These are phyloP conservation scores for Cryptosporidium muris DNA, from an alignment of 169 alveolate species.

Conservation along the genomic window DNA sequence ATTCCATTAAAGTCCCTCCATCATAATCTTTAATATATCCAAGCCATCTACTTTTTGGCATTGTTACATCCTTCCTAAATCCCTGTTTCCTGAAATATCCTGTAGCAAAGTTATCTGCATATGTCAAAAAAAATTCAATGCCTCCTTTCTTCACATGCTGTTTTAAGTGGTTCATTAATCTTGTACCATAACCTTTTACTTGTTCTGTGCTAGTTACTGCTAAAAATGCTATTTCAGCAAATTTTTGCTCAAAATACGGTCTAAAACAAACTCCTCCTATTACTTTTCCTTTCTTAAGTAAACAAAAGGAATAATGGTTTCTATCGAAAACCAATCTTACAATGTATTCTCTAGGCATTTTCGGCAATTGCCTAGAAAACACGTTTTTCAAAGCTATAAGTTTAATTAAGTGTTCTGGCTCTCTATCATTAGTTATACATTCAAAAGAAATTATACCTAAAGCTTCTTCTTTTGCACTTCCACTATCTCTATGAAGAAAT, in stretches of 20 bases:
- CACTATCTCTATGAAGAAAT: slow-evolving; percentile 89
- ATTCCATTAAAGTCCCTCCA: slow-evolving; percentile 99
- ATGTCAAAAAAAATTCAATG: slow-evolving; percentile 94
- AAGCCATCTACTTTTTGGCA: slow-evolving; percentile 95
- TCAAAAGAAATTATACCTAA: slow-evolving; percentile 88
- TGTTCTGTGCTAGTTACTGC: slow-evolving; percentile 98
- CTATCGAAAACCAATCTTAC: slow-evolving; percentile 96
- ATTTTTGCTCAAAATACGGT: slow-evolving; percentile 89
- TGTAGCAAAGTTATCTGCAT: slow-evolving; percentile 96
- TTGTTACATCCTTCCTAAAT: slow-evolving; percentile 91
- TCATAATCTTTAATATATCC: slow-evolving; percentile 98
- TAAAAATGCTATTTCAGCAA: slow-evolving; percentile 98
- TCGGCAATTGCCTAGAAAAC: slow-evolving; percentile 95
- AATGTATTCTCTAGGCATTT: slow-evolving; percentile 98
- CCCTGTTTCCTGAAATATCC: slow-evolving; percentile 98
- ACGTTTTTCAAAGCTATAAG: slow-evolving; percentile 93
- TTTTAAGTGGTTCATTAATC: slow-evolving; percentile 96
- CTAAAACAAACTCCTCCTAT: slow-evolving; percentile 97
- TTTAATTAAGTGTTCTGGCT: slow-evolving; percentile 86
- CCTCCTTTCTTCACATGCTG: slow-evolving; percentile 92
- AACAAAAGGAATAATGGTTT: slow-evolving; percentile 94
- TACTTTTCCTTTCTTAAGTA: slow-evolving; percentile 89
- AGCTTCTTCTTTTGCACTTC: slow-evolving; percentile 90
- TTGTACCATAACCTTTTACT: slow-evolving; percentile 98
- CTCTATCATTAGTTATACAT: slow-evolving; percentile 91